Conservation (phyloP, 805 yeast genomes). For the Saccharomyces paradoxus region DNA sequence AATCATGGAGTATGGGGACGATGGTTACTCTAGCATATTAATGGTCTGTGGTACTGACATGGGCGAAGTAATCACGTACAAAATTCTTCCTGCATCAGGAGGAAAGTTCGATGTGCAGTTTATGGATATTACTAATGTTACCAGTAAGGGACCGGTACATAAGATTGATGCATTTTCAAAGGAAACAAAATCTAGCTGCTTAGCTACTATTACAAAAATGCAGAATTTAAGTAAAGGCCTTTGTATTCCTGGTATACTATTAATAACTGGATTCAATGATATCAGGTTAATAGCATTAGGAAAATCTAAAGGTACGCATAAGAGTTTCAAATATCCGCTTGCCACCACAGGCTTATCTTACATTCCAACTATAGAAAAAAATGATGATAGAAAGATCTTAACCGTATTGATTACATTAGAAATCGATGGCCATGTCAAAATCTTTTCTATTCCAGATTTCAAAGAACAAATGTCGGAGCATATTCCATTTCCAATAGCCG, state of each 20-base stretch:
- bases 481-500: conserved; percentile 36
- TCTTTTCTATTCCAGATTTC: conserved; percentile 49
- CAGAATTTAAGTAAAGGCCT: conserved; percentile 53
- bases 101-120: conserved; percentile 54
- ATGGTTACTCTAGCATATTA: conserved; percentile 57
- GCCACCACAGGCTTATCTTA: conserved; percentile 44
- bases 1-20: conserved; percentile 55
- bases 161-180: conserved; percentile 52
- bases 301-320: conserved; percentile 9
- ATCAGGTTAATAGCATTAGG: conserved; percentile 27
- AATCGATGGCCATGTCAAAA: conserved; percentile 37
- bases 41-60: conserved; percentile 64
- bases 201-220: conserved; percentile 51
- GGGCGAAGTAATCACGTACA: conserved; percentile 61
- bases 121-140: conserved; percentile 39
- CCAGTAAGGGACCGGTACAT: conserved; percentile 41
- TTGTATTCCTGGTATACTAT: conserved; percentile 48
- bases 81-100: conserved; percentile 49
- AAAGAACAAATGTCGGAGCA: conserved; percentile 44
- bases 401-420: conserved; percentile 40
- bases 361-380: conserved; percentile 15
- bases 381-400: conserved; percentile 30
- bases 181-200: conserved; percentile 52
- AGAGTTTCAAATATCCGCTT: conserved; percentile 14
- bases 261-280: conserved; percentile 49